Base-by-base conservation (phyloP, 225 moss, liverwort and hornwort genomes). In the Sphagnum contortum region DNA sequence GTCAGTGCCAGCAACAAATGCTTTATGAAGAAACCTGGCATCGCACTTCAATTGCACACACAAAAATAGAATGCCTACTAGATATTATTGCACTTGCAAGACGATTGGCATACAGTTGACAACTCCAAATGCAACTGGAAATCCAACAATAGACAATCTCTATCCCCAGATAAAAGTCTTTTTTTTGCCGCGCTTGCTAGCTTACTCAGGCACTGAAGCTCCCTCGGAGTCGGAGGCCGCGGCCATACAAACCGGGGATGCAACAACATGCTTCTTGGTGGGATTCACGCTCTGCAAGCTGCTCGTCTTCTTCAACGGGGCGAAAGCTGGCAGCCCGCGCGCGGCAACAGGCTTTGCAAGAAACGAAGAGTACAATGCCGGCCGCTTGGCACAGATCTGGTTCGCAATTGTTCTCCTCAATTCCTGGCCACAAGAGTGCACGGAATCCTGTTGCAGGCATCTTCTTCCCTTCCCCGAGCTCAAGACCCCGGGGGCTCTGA, bases 141-240 rank as follows among this genome's bases (percentile, higher is more conserved):
- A 29, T 29, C 0, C 29, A 29, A 29, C 29, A 29, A 29, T 29
- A 29, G 29, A 29, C 29, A 29, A 29, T 29, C 29, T 29, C 29
- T 29, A 29, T 29, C 29, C 29, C 29, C 29, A n/a, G n/a, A n/a
- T n/a, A n/a, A n/a, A n/a, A n/a, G n/a, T n/a, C n/a, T n/a, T n/a
- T 29, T 29, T 29, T 29, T 29, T 1, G 29, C 1, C 9, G 52
- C 9, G 52, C 9, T 9, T n/a, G 49, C 3, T 5, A n/a, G 74
- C 79, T 81, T 63, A 85, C 81, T 81, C 85, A 3, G 78, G 74
- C 59, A 72, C 72, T 62, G 78, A 29, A 59, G 81, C 85, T 8
- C 78, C 81, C 3, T 81, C 76, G 54, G 84, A 69, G 6, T 85
- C 85, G 9, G 81, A 65, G 4, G 85, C 81, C n/a, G 73, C 78